Conservation (phyloP, 257 asterid genomes). For the Capsicum chinense region DNA sequence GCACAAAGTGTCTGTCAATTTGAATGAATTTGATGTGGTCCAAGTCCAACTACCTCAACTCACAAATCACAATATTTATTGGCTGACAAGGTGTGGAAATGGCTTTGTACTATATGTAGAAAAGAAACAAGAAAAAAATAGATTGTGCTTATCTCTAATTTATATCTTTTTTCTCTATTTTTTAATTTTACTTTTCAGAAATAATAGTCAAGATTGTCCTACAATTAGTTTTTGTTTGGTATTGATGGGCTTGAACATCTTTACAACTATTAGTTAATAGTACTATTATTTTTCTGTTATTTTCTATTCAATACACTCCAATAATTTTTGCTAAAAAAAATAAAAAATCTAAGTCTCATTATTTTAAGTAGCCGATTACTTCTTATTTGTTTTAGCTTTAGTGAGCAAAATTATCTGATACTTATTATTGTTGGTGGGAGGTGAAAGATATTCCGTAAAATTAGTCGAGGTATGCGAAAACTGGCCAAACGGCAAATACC, state of each 20-base stretch:
- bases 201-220: constrained; percentile 7
- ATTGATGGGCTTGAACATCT: not conserved
- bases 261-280: not conserved
- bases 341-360: not conserved
- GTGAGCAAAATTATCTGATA: no score
- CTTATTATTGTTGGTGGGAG: no score
- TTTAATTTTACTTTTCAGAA: not conserved
- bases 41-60: constrained; percentile 26
- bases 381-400: no score
- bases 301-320: not conserved
- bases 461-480: no score
- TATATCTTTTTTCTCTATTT: not conserved
- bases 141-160: not conserved
- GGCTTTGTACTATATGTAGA: not conserved
- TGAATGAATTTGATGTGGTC: constrained; percentile 25
- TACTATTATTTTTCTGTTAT: not conserved
- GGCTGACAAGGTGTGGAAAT: constrained; percentile 21
- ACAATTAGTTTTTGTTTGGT: not conserved
- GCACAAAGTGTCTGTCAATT: constrained; percentile 5
- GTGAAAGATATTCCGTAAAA: no score
- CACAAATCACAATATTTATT: constrained; percentile 10
- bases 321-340: not conserved
- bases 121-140: not conserved
- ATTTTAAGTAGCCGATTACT: no score
- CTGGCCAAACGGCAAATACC: no score